A percentile compares a stretch with the other conserved stretches of the same genome.
phyloP scores from a whole-genome alignment of 306 rosid genomes.

The Arachis hypogaea region DNA sequence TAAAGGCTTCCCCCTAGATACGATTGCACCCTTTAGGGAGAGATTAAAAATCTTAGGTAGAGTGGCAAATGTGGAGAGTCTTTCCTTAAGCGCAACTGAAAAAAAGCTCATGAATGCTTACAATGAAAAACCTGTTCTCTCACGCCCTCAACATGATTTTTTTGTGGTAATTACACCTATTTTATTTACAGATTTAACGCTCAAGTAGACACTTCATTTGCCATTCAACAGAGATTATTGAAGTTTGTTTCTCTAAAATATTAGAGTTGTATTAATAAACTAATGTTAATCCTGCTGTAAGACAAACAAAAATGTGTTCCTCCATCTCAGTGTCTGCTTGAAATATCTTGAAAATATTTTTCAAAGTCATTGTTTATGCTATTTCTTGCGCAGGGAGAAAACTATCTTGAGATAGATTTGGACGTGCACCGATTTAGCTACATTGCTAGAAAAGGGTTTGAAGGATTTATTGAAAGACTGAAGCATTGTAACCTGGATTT shows the following conservation, averaged over 20 bases:
- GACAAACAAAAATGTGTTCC: neutral
- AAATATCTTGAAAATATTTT: constrained; percentile 3
- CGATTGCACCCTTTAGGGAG: constrained; percentile 86
- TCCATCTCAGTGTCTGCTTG: neutral
- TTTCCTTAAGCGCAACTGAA: constrained; percentile 73
- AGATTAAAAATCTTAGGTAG: constrained; percentile 88
- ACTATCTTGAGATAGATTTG: constrained; percentile 92
- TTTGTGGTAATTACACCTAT: constrained; percentile 60
- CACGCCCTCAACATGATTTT: constrained; percentile 98
- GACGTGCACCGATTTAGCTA: constrained; percentile 95
- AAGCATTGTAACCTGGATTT: constrained; percentile 74
- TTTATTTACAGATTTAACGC: constrained; percentile 5
- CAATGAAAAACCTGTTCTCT: constrained; percentile 96
- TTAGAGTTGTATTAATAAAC: neutral
- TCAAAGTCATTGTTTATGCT: constrained; percentile 16
- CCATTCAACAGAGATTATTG: neutral
- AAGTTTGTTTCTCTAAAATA: neutral
- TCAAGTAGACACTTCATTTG: neutral
- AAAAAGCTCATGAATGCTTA: constrained; percentile 90
- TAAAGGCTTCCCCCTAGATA: constrained; percentile 86
- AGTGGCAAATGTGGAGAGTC: constrained; percentile 80
- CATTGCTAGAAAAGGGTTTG: constrained; percentile 89
- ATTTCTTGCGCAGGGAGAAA: constrained; percentile 75
- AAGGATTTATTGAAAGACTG: constrained; percentile 78
- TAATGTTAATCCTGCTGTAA: neutral